These are phyloP conservation scores for Paraconiothyrium sp. DNA, from an alignment of 2,329 filamentous ascomycete genomes.

Conservation along the genomic window DNA sequence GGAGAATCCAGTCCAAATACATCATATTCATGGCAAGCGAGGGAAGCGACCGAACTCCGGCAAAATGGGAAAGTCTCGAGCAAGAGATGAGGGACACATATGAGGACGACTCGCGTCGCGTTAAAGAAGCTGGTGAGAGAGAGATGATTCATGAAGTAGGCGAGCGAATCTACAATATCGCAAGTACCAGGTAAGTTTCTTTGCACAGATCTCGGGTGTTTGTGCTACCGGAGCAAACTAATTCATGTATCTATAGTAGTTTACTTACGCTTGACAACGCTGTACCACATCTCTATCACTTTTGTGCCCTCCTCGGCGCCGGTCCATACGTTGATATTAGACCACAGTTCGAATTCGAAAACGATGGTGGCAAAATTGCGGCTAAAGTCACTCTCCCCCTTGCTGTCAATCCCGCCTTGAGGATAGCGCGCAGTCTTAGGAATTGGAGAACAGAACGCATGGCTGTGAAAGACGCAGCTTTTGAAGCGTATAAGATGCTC, in stretches of 20 bases:
- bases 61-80: constrained; percentile 74
- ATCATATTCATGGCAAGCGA: constrained; percentile 59
- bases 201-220: background rate
- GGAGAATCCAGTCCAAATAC: constrained; percentile 65
- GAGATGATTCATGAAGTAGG: constrained; percentile 60
- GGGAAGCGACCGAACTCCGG: constrained; percentile 41
- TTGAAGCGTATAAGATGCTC: constrained; percentile 78
- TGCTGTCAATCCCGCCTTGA: constrained; percentile 70
- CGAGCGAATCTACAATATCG: constrained; percentile 31
- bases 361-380: constrained; percentile 49
- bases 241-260: constrained; percentile 58
- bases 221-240: background rate
- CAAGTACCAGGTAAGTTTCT: constrained; percentile 39
- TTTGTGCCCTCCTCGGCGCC: constrained; percentile 71
- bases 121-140: constrained; percentile 56
- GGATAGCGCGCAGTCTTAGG: constrained; percentile 60
- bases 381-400: constrained; percentile 77
- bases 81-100: constrained; percentile 76
- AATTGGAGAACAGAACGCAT: constrained; percentile 76
- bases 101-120: constrained; percentile 68
- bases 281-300: constrained; percentile 80
- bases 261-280: constrained; percentile 77
- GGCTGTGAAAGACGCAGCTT: constrained; percentile 83
- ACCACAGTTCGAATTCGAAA: constrained; percentile 72
- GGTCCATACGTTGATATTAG: constrained; percentile 69